Percentiles rank a stretch among this genome's conserved stretches.
These are phyloP conservation scores for Chalaropsis ovoidea DNA, from an alignment of 2,329 filamentous ascomycete species.

Conservation along the genomic window DNA sequence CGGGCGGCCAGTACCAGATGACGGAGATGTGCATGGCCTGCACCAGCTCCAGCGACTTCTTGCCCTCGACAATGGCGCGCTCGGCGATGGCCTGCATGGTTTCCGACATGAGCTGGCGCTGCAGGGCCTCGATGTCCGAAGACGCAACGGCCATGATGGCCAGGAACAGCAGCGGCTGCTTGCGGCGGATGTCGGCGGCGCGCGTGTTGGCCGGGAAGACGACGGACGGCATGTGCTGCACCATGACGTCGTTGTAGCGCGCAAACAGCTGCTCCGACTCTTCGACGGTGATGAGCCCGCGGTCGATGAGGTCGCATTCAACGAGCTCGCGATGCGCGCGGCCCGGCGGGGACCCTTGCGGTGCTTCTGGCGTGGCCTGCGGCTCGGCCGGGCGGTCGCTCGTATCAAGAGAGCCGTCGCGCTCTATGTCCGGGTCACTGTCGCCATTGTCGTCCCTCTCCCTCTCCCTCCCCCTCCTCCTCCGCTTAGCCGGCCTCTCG, in stretches of 20 bases:
- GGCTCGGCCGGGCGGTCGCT: neutral
- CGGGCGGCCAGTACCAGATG: slow-evolving; percentile 79
- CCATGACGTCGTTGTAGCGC: slow-evolving; percentile 51
- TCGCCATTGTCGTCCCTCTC: neutral
- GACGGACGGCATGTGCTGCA: slow-evolving; percentile 51
- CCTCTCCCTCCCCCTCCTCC: neutral
- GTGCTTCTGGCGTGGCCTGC: slow-evolving; percentile 22
- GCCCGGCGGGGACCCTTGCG: slow-evolving; percentile 24
- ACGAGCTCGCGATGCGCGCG: slow-evolving; percentile 18
- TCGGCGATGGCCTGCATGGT: slow-evolving; percentile 65
- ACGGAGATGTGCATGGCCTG: slow-evolving; percentile 65
- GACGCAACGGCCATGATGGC: slow-evolving; percentile 57
- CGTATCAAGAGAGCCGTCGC: slow-evolving; percentile 3
- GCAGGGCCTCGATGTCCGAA: slow-evolving; percentile 46
- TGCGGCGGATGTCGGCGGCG: slow-evolving; percentile 45
- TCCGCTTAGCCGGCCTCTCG: slow-evolving; percentile 21
- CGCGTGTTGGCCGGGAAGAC: slow-evolving; percentile 47
- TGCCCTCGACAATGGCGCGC: slow-evolving; percentile 60
- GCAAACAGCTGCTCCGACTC: slow-evolving; percentile 46
- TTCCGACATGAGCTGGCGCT: slow-evolving; percentile 55
- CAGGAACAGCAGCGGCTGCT: slow-evolving; percentile 59
- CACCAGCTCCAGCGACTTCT: slow-evolving; percentile 74
- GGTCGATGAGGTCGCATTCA: slow-evolving; percentile 44
- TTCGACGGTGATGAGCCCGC: slow-evolving; percentile 48
- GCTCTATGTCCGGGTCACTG: neutral